A percentile compares a stretch with the other conserved stretches of the same genome.
These are phyloP conservation scores for Luffa aegyptiaca DNA, from an alignment of 306 rosid species.

Conservation along the genomic window DNA sequence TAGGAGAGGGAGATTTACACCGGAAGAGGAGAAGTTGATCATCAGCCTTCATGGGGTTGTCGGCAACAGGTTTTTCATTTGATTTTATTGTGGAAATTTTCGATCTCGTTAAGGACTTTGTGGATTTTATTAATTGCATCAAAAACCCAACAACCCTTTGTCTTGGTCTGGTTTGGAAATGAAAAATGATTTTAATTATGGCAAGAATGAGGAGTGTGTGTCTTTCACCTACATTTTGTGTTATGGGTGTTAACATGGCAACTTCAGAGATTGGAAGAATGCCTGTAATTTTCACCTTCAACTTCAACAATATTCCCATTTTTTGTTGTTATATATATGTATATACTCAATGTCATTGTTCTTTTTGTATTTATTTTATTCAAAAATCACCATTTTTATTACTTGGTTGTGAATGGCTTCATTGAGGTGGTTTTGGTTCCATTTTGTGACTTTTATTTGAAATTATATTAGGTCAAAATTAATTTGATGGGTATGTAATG, in stretches of 20 bases:
- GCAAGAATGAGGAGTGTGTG: background rate
- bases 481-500: background rate
- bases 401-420: background rate
- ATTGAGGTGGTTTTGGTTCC: background rate
- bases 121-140: background rate
- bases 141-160: background rate
- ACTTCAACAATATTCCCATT: background rate
- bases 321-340: too few species aligned
- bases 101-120: background rate
- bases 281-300: background rate
- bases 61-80: slow-evolving; percentile 64
- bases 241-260: background rate
- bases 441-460: background rate
- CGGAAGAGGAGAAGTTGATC: slow-evolving; percentile 90
- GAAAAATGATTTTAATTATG: background rate
- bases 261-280: slow-evolving; percentile 3
- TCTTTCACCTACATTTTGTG: background rate
- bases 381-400: background rate
- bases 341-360: background rate
- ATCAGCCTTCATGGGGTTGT: slow-evolving; percentile 94
- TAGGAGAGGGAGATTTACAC: slow-evolving; percentile 91
- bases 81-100: background rate
- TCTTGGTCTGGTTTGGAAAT: background rate
- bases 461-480: background rate
- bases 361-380: background rate